Percentiles rank a stretch among this genome's conserved stretches.
These are phyloP conservation scores for Salix dunnii DNA, from an alignment of 345 rosid species.

Conservation along the genomic window DNA sequence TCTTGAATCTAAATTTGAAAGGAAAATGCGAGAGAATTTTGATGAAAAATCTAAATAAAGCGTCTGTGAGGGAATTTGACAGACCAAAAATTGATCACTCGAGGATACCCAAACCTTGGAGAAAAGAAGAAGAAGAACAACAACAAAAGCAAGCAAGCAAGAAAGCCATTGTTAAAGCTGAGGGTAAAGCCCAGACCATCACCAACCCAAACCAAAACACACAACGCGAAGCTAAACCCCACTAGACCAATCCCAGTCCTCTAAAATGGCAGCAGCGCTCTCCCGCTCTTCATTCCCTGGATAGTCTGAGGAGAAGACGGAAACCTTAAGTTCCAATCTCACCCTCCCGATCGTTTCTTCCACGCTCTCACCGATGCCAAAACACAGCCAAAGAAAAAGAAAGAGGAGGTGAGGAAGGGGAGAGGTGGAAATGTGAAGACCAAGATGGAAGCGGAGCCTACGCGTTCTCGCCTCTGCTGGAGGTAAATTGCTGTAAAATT, in stretches of 20 bases:
- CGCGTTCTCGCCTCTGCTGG: slow-evolving; percentile 83
- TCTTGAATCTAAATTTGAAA: too few species aligned
- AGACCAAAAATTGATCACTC: too few species aligned
- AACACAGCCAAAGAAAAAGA: slow-evolving; percentile 42
- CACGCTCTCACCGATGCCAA: slow-evolving; percentile 64
- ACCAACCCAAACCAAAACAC: not conserved
- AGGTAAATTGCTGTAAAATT: slow-evolving; percentile 40
- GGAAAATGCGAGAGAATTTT: too few species aligned
- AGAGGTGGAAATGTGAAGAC: slow-evolving; percentile 21
- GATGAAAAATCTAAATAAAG: too few species aligned
- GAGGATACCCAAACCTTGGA: too few species aligned
- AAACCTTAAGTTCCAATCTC: slow-evolving; percentile 59
- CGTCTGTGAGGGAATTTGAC: too few species aligned
- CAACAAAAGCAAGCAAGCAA: not conserved
- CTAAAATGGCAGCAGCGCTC: slow-evolving; percentile 31
- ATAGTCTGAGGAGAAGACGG: slow-evolving; percentile 90
- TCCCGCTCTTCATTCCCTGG: slow-evolving; percentile 77
- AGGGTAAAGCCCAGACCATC: not conserved
- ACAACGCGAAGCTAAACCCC: not conserved
- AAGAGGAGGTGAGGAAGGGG: slow-evolving; percentile 28
- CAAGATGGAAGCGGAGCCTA: slow-evolving; percentile 9
- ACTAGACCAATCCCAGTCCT: not conserved
- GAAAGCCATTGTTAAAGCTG: not conserved
- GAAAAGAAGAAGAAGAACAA: too few species aligned
- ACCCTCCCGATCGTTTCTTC: slow-evolving; percentile 62